Evolutionary conservation across 768 basidiomycete species (phyloP), one percentile per base, ranked within the genome.

Genomic region (Dentipellis sp.): DNA sequence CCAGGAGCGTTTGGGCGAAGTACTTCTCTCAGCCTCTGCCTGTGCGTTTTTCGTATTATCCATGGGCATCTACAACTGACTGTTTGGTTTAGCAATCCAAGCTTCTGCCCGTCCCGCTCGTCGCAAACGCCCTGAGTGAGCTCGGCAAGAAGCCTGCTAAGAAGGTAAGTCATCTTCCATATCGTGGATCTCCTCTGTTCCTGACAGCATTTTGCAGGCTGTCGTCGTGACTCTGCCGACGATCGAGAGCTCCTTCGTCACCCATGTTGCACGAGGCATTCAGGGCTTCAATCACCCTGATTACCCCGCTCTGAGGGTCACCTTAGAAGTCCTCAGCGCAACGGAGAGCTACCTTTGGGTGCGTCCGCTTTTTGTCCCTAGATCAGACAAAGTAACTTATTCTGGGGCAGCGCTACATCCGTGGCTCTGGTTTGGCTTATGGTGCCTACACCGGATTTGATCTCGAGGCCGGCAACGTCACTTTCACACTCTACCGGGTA

Each of bases 341-440:
- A 84, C 91, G 10, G 97, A 98, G 73, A 89, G 91, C 61, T 97
- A 86, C 67, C 81, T 97, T 56, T 98, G 95, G 95, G 90, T 91
- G 69, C 38, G 68, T 58, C 4, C 19, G 22, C 12, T 36, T 17
- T 19, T 38, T 5, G 23, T 12, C 4, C 22, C 16, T 4, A 36
- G 36, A 35, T 9, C 14, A 19, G 29, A 21, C 53, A 11, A 5
- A 19, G 52, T 52, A n/a, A 56, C 54, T 50, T 47, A 14, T 51
- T n/a, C 29, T 54, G 37, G 59, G 17, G 14, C 58, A 91, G 88
- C 82, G 86, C 22, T 88, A 86, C 59, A 92, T 99, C 58, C 86
- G 97, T 42, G 97, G 97, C 7, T 86, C 91, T 55, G 97, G 97
- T 19, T 72, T 99, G 36, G 97, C 97, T 4, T 98, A 97, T 61